These are phyloP conservation scores for Lophium mytilinum DNA, from an alignment of 495 filamentous ascomycete species.

Conservation along the genomic window DNA sequence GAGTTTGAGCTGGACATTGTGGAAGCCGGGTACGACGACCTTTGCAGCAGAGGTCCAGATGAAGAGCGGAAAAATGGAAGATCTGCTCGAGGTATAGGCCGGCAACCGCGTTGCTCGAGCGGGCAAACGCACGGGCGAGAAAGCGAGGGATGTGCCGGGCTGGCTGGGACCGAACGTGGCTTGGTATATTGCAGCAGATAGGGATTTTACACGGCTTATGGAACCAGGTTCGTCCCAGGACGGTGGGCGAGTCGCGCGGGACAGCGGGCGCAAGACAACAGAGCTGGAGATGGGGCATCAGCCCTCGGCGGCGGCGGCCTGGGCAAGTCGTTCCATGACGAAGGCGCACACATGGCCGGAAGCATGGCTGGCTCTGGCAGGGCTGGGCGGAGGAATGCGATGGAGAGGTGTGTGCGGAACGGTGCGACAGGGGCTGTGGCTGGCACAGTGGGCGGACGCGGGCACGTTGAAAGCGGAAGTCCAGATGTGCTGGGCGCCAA, in stretches of 20 bases:
- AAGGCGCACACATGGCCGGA: too few species aligned
- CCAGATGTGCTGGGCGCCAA: not conserved
- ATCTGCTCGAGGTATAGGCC: conserved; percentile 5
- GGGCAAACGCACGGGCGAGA: too few species aligned
- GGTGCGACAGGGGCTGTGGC: too few species aligned
- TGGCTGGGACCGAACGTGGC: not conserved
- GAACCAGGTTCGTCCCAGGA: not conserved
- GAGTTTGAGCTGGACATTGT: conserved; percentile 19
- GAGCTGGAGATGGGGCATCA: not conserved
- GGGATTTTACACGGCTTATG: not conserved
- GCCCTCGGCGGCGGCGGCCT: not conserved
- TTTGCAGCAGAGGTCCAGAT: not conserved
- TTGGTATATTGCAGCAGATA: not conserved
- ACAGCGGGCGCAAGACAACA: too few species aligned
- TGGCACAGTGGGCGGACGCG: not conserved
- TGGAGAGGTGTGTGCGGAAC: too few species aligned
- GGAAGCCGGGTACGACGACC: not conserved
- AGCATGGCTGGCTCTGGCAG: too few species aligned
- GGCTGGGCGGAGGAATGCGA: too few species aligned
- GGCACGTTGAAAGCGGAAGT: conserved; percentile 9
- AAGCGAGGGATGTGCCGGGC: too few species aligned
- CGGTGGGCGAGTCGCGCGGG: not conserved
- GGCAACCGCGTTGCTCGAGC: too few species aligned
- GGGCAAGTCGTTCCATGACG: too few species aligned
- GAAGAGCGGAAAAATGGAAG: conserved; percentile 7